A percentile compares a stretch with the other conserved stretches of the same genome.
Conservation (phyloP, 768 basidiomycete genomes). For the Rhizopogon vinicolor region DNA sequence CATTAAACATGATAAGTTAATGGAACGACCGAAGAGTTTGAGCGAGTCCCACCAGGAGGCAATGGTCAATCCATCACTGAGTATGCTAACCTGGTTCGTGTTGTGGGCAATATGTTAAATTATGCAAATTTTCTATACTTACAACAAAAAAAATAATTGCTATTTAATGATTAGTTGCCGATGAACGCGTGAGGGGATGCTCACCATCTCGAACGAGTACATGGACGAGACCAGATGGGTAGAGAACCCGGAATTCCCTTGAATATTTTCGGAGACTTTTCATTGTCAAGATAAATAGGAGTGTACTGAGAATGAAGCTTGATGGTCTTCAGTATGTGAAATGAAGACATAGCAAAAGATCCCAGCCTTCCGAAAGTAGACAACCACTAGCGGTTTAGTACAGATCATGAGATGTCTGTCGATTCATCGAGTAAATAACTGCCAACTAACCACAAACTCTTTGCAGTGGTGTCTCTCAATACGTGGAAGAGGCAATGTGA, state of each 20-base stretch:
- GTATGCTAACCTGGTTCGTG: not conserved
- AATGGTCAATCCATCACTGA: conserved; percentile 4
- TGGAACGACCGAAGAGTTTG: not conserved
- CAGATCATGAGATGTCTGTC: not conserved
- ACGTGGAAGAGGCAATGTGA: not conserved
- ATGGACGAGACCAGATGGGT: conserved; percentile 1
- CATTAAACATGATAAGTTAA: not conserved
- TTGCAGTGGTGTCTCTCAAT: not conserved
- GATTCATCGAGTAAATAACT: not conserved
- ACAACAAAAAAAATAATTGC: conserved; percentile 3
- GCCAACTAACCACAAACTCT: not conserved
- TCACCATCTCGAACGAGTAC: conserved; percentile 5
- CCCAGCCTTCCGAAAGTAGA: conserved; percentile 3
- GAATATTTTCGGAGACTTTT: conserved; percentile 5
- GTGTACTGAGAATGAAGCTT: conserved; percentile 2
- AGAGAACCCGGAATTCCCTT: not conserved
- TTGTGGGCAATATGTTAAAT: not conserved
- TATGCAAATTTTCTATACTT: not conserved
- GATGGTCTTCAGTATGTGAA: not conserved
- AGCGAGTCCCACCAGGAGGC: conserved; percentile 9
- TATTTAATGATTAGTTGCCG: not conserved
- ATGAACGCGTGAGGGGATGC: not conserved
- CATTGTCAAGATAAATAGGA: conserved; percentile 6
- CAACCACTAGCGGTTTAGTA: conserved; percentile 4
- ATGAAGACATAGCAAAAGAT: not conserved